Base-by-base conservation (phyloP, 352 stramenopile species). In the Albugo laibachii region DNA sequence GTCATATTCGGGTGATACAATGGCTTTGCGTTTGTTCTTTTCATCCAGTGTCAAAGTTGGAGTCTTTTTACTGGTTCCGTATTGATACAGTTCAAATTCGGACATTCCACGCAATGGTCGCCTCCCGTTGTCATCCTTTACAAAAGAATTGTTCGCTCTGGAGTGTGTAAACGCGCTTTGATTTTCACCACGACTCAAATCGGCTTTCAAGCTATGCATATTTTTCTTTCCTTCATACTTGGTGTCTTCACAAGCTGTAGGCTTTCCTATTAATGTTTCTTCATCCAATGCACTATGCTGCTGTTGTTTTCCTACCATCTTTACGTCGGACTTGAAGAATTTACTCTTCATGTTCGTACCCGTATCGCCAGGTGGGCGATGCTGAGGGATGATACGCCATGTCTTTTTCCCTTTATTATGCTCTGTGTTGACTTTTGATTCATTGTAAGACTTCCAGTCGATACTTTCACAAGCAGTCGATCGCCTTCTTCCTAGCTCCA, bases 381-480 rank as follows among this genome's bases (percentile, higher is more conserved):
- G 67, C 53, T 88, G 75, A 19, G 75, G 75, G 24, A 88, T 88
- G 21, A 83, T 71, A 16, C 71, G 65, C 75, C 75, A 88, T 49
- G 82, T 83, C 11, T 59, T 41, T 20, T 77, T 69, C 36, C 81
- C 80, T 36, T 73, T 64, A 0, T 54, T 51, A 49, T 80, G 79
- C 44, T 85, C 73, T 2, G 49, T 55, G 16, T 53, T 53, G 16
- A 52, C 55, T 13, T 51, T 54, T 0, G 70, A 63, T 19, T 88
- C 75, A 46, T 88, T 88, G 60, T 85, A 83, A 47, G 69, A 66
- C 49, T 88, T 88, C 75, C 75, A 88, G 60, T 88, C 75, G 48
- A 88, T 88, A 42, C 80, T 78, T 40, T 83, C 75, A 43, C 71
- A 79, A 20, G 73, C 83, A 18, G 67, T 61, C 3, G 64, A 64